Percentiles rank a stretch among this genome's conserved stretches.
phyloP scores from a whole-genome alignment of 2,329 filamentous ascomycete genomes.

The Aureobasidium sp. region DNA sequence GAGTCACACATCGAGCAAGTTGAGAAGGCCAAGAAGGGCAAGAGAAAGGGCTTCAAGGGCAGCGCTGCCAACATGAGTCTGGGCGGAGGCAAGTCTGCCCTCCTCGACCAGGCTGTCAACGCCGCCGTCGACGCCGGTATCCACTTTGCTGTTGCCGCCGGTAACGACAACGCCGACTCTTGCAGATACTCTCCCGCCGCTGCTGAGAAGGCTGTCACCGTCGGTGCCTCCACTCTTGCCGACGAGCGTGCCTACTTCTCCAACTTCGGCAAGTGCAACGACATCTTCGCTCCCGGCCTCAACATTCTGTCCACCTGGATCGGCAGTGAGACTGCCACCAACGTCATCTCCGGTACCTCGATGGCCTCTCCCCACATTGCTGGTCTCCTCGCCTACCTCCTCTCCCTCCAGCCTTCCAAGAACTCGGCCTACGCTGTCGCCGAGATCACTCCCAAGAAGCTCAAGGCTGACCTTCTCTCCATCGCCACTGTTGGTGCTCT shows the following conservation, averaged over 20 bases:
- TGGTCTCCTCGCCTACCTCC: conserved; percentile 94
- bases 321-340: conserved; percentile 88
- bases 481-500: conserved; percentile 75
- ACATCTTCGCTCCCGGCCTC: conserved; percentile 95
- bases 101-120: conserved; percentile 87
- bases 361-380: conserved; percentile 98
- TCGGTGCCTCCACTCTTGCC: conserved; percentile 86
- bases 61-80: conserved; percentile 99
- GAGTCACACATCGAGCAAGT: conserved; percentile 69
- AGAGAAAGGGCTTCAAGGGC: conserved; percentile 96
- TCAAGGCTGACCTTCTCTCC: conserved; percentile 81
- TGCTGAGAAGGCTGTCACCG: conserved; percentile 84
- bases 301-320: conserved; percentile 99
- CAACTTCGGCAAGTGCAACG: conserved; percentile 99
- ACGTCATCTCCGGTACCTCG: conserved; percentile 98
- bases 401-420: conserved; percentile 84
- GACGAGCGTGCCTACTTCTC: conserved; percentile 99
- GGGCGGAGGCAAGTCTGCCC: conserved; percentile 90
- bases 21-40: conserved; percentile 72
- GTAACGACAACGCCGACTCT: conserved; percentile 97
- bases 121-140: conserved; percentile 86
- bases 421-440: conserved; percentile 90
- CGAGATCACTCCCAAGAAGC: conserved; percentile 82
- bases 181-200: conserved; percentile 99
- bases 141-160: conserved; percentile 96